These are phyloP conservation scores for Alternaria sp. DNA, from an alignment of 2,329 filamentous ascomycete species.

Conservation along the genomic window DNA sequence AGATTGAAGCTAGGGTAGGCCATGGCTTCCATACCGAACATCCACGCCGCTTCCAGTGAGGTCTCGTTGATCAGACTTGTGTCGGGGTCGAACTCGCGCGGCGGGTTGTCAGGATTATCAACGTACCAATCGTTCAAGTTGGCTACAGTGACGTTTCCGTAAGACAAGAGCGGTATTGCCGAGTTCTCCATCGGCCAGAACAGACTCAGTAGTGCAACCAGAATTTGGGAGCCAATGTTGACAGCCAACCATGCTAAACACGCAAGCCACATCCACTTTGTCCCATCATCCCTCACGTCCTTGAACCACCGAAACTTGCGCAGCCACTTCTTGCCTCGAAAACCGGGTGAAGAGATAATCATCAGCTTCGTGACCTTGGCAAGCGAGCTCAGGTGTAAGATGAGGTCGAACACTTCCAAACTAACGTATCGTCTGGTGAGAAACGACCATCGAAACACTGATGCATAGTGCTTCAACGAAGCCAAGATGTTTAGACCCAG, in stretches of 20 bases:
- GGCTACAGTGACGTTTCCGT: constrained; percentile 37
- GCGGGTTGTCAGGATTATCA: constrained; percentile 5
- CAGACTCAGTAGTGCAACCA: constrained; percentile 42
- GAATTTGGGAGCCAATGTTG: constrained; percentile 43
- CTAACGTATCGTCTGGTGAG: constrained; percentile 41
- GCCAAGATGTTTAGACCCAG: constrained; percentile 45
- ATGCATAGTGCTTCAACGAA: constrained; percentile 45
- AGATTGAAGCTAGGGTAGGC: constrained; percentile 28
- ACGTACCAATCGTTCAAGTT: constrained; percentile 33
- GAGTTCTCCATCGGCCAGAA: constrained; percentile 46
- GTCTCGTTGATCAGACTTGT: constrained; percentile 15
- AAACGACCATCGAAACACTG: constrained; percentile 42
- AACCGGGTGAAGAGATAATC: constrained; percentile 40
- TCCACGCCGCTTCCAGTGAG: constrained; percentile 35
- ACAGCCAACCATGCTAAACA: constrained; percentile 42
- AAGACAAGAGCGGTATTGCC: constrained; percentile 29
- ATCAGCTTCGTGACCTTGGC: constrained; percentile 45
- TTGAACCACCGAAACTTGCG: constrained; percentile 37
- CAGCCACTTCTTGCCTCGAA: constrained; percentile 32
- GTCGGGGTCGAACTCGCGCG: background rate
- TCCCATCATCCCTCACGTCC: constrained; percentile 39
- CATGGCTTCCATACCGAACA: constrained; percentile 37
- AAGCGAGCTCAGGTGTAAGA: constrained; percentile 38
- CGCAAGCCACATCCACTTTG: constrained; percentile 42
- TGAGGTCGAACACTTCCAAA: constrained; percentile 45